Evolutionary conservation across 345 rosid genomes (phyloP).

Genomic region (Raphanus sativus): DNA sequence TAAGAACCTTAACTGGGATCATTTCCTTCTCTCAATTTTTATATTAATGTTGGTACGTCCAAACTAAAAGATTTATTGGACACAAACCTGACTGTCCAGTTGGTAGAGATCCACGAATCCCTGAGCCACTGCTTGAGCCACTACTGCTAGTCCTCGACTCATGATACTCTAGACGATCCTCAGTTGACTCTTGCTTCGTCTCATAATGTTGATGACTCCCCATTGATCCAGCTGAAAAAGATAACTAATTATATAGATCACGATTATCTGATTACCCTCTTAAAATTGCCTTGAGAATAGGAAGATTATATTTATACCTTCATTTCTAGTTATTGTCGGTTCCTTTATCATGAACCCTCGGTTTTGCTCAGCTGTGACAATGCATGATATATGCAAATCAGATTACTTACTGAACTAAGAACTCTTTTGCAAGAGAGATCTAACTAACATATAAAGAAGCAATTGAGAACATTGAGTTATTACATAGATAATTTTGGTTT

Average conservation of each 20-base stretch:
- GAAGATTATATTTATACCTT: neutral
- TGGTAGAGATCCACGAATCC: neutral
- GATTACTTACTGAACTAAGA: neutral
- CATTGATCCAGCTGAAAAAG: neutral
- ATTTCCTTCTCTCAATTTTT: neutral
- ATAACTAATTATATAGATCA: neutral
- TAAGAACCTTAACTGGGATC: neutral
- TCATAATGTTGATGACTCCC: neutral
- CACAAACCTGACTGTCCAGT: constrained; percentile 14
- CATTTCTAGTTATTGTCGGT: neutral
- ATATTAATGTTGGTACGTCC: neutral
- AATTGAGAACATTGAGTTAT: neutral
- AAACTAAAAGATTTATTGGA: constrained; percentile 3
- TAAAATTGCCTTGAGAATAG: neutral
- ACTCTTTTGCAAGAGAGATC: neutral
- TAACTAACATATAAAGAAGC: neutral
- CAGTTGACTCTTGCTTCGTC: neutral
- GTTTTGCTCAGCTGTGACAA: neutral
- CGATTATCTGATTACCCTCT: neutral
- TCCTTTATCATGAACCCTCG: neutral
- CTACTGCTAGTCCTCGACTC: neutral
- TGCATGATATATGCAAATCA: neutral
- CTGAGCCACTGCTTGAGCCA: neutral
- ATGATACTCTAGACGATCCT: neutral
- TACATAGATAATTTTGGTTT: neutral